These are phyloP conservation scores for Phyllosticta paracitricarpa DNA, from an alignment of 2,329 filamentous ascomycete species.

Conservation along the genomic window DNA sequence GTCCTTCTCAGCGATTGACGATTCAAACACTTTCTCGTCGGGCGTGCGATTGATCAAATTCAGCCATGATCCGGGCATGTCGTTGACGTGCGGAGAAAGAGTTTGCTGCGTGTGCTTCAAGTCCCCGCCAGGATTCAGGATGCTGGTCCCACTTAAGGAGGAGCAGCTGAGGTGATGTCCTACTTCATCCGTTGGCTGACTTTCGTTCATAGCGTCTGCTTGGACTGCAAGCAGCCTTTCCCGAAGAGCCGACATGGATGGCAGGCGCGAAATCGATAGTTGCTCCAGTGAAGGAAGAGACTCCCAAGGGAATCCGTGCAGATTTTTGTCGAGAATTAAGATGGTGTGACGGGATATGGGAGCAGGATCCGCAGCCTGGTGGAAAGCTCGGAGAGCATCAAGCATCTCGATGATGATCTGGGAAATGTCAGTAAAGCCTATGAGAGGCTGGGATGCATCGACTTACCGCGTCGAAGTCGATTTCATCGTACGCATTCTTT, in stretches of 20 bases:
- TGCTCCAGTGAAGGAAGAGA: slow-evolving; percentile 77
- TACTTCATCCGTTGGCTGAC: slow-evolving; percentile 5
- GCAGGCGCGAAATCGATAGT: slow-evolving; percentile 74
- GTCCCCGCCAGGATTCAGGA: slow-evolving; percentile 84
- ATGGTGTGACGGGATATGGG: slow-evolving; percentile 58
- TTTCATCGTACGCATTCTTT: slow-evolving; percentile 91
- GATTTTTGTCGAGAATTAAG: slow-evolving; percentile 78
- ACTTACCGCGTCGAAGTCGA: slow-evolving; percentile 67
- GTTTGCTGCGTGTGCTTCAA: slow-evolving; percentile 67
- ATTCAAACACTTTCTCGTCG: slow-evolving; percentile 66
- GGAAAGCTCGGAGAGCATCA: slow-evolving; percentile 73
- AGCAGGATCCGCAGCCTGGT: slow-evolving; percentile 39
- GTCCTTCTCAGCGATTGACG: slow-evolving; percentile 54
- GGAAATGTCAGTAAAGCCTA: not conserved
- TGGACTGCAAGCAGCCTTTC: slow-evolving; percentile 57
- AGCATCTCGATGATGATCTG: slow-evolving; percentile 78
- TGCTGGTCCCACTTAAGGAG: slow-evolving; percentile 51
- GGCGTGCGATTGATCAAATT: slow-evolving; percentile 60
- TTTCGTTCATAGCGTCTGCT: slow-evolving; percentile 11
- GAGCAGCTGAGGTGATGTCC: slow-evolving; percentile 41
- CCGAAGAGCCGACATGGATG: slow-evolving; percentile 73
- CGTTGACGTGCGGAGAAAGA: slow-evolving; percentile 57
- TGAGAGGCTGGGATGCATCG: not conserved
- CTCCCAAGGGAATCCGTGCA: slow-evolving; percentile 94
- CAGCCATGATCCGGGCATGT: slow-evolving; percentile 47